Evolutionary conservation across 2,329 filamentous ascomycete species (phyloP).

Genomic region (Xylaria arbuscula): DNA sequence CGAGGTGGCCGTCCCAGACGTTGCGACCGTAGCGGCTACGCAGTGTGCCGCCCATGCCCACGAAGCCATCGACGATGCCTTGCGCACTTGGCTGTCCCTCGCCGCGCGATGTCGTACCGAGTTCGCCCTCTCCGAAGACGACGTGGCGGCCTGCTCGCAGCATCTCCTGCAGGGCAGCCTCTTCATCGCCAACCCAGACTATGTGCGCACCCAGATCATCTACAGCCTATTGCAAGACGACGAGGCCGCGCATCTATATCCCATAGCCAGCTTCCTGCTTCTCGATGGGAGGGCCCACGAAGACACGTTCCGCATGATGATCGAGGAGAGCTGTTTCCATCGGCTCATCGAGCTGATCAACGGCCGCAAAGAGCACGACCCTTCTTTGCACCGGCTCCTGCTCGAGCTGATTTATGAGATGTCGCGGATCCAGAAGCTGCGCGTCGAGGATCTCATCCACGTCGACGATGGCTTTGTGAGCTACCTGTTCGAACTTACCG

Average conservation of each 20-base stretch:
- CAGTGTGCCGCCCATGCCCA: slow-evolving; percentile 59
- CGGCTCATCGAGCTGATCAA: slow-evolving; percentile 85
- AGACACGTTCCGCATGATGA: slow-evolving; percentile 85
- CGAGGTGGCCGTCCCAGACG: slow-evolving; percentile 52
- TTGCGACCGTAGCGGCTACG: slow-evolving; percentile 59
- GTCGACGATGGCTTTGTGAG: slow-evolving; percentile 84
- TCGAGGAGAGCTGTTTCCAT: slow-evolving; percentile 83
- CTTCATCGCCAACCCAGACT: slow-evolving; percentile 80
- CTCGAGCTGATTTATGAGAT: slow-evolving; percentile 96
- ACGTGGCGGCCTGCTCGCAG: slow-evolving; percentile 82
- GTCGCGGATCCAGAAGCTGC: slow-evolving; percentile 88
- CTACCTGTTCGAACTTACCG: slow-evolving; percentile 87
- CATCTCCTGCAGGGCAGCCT: slow-evolving; percentile 79
- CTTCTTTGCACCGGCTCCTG: slow-evolving; percentile 80
- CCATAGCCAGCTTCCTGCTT: slow-evolving; percentile 84
- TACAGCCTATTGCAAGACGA: slow-evolving; percentile 93
- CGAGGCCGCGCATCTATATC: slow-evolving; percentile 80
- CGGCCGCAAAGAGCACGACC: slow-evolving; percentile 71
- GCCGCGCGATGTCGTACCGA: slow-evolving; percentile 80
- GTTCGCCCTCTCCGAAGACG: slow-evolving; percentile 79
- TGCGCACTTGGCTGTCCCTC: slow-evolving; percentile 85
- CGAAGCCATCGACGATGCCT: slow-evolving; percentile 80
- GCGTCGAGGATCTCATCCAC: slow-evolving; percentile 78
- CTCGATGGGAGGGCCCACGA: slow-evolving; percentile 87
- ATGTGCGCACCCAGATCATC: slow-evolving; percentile 92